Percentiles rank a stretch among this genome's conserved stretches.
Evolutionary conservation across 129 eudicot genomes (phyloP).

Genomic region (Dittrichia graveolens): DNA sequence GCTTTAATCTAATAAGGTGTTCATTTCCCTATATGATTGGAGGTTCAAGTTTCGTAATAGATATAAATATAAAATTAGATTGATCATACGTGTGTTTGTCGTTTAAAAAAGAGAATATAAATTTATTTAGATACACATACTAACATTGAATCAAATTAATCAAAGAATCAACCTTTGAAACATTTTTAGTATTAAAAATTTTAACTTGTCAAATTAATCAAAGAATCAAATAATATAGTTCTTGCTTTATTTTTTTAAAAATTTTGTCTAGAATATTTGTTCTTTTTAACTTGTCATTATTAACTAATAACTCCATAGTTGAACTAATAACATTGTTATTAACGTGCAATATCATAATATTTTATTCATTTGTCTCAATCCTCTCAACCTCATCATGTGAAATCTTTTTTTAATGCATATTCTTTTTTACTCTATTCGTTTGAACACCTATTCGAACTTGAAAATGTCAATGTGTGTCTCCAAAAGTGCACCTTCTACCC

Average conservation of each 20-base stretch:
- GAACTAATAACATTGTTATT: conserved; percentile 14
- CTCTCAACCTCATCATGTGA: conserved; percentile 40
- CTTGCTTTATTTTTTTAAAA: neutral
- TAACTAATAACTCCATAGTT: neutral
- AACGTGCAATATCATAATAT: neutral
- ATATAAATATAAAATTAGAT: no score
- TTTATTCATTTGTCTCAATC: conserved; percentile 7
- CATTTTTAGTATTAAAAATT: no score
- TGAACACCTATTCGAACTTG: conserved; percentile 19
- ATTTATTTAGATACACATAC: no score
- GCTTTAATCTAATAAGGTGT: no score
- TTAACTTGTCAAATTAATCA: no score
- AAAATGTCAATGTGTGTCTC: conserved; percentile 14
- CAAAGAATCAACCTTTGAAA: no score
- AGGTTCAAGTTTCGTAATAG: no score
- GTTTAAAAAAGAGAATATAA: no score
- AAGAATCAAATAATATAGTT: no score
- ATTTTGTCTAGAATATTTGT: neutral
- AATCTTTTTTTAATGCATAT: neutral
- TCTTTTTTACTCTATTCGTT: conserved; percentile 1
- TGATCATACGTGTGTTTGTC: no score
- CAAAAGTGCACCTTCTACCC: conserved; percentile 36
- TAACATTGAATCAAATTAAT: no score
- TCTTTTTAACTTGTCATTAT: neutral
- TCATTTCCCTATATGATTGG: no score